These are phyloP conservation scores for Oryza longistaminata DNA, from an alignment of 176 grass and related monocot genomes.

Conservation along the genomic window DNA sequence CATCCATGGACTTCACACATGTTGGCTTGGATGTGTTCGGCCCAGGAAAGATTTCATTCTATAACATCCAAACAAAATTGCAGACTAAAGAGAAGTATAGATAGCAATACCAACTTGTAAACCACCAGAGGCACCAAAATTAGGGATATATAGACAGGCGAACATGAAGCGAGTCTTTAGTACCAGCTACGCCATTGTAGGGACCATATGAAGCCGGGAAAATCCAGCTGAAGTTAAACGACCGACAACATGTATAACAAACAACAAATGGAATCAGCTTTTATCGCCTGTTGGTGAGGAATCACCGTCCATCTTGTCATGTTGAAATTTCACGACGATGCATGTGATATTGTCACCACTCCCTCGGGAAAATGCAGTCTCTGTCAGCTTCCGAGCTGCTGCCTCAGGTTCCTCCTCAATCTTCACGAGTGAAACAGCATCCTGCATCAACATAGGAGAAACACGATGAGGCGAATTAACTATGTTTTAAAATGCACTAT, in stretches of 20 bases:
- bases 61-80: background rate
- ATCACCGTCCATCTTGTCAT: constrained; percentile 48
- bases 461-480: background rate
- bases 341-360: constrained; percentile 91
- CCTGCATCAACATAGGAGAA: constrained; percentile 32
- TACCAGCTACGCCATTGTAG: constrained; percentile 25
- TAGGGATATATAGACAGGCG: constrained; percentile 45
- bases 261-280: constrained; percentile 49
- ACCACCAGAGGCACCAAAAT: constrained; percentile 27
- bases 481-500: background rate
- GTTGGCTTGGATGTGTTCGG: background rate
- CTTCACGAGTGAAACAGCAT: constrained; percentile 68
- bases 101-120: background rate
- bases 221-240: constrained; percentile 37
- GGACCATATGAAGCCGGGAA: constrained; percentile 42
- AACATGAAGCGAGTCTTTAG: constrained; percentile 27
- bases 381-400: constrained; percentile 77
- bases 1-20: background rate
- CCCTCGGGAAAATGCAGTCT: constrained; percentile 62
- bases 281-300: constrained; percentile 37
- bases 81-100: background rate
- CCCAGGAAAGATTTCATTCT: background rate
- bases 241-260: constrained; percentile 43
- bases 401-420: constrained; percentile 80
- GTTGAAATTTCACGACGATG: constrained; percentile 88